Evolutionary conservation across 2,329 filamentous ascomycete genomes (phyloP).

Genomic region (Colletotrichum liaoningense): DNA sequence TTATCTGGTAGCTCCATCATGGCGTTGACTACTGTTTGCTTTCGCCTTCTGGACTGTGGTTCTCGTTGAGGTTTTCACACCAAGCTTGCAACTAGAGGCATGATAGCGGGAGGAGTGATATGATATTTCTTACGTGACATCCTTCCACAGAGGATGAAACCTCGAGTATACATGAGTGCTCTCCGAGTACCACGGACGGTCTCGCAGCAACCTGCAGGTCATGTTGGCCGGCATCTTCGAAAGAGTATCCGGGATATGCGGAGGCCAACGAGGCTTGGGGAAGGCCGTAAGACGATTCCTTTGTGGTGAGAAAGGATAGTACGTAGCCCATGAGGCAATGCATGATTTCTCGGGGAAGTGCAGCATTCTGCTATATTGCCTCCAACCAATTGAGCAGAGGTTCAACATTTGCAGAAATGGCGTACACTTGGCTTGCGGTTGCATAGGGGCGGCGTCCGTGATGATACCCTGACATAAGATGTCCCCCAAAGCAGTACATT

Average conservation of each 20-base stretch:
- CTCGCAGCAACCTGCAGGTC: not conserved
- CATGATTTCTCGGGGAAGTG: not conserved
- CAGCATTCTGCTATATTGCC: not conserved
- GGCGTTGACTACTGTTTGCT: not conserved
- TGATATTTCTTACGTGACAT: not conserved
- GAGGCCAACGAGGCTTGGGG: not conserved
- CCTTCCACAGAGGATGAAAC: not conserved
- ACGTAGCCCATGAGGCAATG: not conserved
- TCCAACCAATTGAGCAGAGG: too few relatives aligned
- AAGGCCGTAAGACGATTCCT: conserved; percentile 4
- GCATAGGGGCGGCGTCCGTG: not conserved
- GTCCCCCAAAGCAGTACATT: not conserved
- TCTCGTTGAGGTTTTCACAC: not conserved
- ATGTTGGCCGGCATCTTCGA: not conserved
- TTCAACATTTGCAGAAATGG: not conserved
- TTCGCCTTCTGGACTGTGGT: not conserved
- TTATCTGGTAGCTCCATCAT: conserved; percentile 20
- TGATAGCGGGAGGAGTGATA: not conserved
- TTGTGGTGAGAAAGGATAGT: not conserved
- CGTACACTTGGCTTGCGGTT: not conserved
- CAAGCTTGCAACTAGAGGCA: not conserved
- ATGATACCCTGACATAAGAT: not conserved
- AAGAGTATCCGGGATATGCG: not conserved
- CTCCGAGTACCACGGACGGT: not conserved
- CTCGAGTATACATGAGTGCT: not conserved